A percentile compares a stretch with the other conserved stretches of the same genome.
Conservation (phyloP, 495 filamentous ascomycete species). For the Penicillium ochrochloron region DNA sequence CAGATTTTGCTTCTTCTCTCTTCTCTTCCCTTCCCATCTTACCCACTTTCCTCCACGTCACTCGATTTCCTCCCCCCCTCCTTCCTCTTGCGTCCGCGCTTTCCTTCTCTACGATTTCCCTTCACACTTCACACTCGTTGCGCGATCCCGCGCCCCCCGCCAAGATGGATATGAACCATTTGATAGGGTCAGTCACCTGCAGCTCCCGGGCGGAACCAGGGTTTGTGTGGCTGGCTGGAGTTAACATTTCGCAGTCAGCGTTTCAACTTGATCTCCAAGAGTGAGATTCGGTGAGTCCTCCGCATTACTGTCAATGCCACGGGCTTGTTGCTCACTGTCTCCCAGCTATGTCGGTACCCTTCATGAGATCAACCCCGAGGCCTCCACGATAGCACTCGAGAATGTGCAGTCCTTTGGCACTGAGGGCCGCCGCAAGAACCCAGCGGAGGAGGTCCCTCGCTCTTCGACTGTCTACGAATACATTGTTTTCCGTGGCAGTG, state of each 20-base stretch:
- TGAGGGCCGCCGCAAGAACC: constrained; percentile 80
- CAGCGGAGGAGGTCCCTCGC: constrained; percentile 77
- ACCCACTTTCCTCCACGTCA: constrained; percentile 15
- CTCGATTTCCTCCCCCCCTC: neutral
- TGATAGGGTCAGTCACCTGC: constrained; percentile 54
- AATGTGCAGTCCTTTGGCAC: constrained; percentile 92
- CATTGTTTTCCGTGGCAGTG: constrained; percentile 97
- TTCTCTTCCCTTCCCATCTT: constrained; percentile 35
- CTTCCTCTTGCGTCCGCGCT: constrained; percentile 19
- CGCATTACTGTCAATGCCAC: constrained; percentile 1
- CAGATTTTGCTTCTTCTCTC: constrained; percentile 35
- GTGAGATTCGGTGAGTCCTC: constrained; percentile 83
- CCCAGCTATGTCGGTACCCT: constrained; percentile 90
- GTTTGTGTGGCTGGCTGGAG: constrained; percentile 48
- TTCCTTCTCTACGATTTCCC: constrained; percentile 23
- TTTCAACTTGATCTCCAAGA: constrained; percentile 84
- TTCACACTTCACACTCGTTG: constrained; percentile 32
- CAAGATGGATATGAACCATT: constrained; percentile 59
- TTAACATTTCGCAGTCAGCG: constrained; percentile 56
- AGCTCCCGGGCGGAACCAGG: constrained; percentile 39
- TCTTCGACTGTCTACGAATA: constrained; percentile 93
- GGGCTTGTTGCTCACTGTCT: constrained; percentile 30
- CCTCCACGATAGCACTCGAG: constrained; percentile 93
- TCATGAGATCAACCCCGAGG: constrained; percentile 97
- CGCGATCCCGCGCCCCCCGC: constrained; percentile 42